Evolutionary conservation across 805 yeast species (phyloP).

Genomic region (Lipomyces chichibuensis): DNA sequence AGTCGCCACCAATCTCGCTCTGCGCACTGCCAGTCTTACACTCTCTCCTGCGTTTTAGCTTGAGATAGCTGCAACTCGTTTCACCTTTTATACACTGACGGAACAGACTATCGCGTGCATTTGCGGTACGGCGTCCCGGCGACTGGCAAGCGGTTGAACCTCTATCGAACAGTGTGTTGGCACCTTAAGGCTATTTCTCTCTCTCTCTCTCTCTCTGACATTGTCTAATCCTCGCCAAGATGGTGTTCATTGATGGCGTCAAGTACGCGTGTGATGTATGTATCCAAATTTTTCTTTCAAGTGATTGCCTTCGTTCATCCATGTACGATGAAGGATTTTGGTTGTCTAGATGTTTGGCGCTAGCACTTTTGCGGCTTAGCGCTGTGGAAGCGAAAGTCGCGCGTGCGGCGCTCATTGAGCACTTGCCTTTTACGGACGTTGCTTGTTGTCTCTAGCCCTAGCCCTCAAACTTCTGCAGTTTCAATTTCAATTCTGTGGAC

Average conservation of each 20-base stretch:
- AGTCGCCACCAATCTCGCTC: neutral
- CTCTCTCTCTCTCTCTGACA: neutral
- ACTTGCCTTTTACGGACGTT: no score
- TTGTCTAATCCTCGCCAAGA: conserved; percentile 40
- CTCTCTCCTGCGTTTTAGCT: neutral
- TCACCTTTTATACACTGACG: neutral
- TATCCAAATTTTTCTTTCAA: neutral
- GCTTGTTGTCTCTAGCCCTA: neutral
- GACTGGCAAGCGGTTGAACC: neutral
- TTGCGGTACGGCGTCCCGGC: neutral
- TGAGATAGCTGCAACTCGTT: neutral
- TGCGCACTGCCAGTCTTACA: neutral
- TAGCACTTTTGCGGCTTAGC: neutral
- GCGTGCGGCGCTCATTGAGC: neutral
- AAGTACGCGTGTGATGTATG: conserved; percentile 85
- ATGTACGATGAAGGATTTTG: neutral
- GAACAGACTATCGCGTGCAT: neutral
- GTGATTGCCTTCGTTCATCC: no score
- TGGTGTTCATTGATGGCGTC: conserved; percentile 90
- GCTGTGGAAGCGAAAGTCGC: neutral
- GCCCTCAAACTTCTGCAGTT: neutral
- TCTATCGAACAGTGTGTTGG: neutral
- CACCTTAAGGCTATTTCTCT: neutral
- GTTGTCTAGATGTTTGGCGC: neutral
- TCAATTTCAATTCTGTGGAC: neutral